Conservation (phyloP, 75 land plant species). For the Cryptomeria japonica region DNA sequence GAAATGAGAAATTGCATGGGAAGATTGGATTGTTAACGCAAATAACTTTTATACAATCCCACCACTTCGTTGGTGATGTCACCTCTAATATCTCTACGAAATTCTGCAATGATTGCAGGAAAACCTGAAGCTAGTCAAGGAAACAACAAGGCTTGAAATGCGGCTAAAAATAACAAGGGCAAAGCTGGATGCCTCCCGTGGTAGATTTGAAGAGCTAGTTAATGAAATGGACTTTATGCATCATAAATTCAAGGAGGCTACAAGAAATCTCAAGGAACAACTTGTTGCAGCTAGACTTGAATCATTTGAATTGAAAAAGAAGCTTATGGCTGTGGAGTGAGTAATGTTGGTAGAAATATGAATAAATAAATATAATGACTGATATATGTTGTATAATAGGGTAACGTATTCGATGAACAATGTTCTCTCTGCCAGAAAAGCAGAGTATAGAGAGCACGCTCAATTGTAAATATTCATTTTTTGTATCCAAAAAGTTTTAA, state of each 20-base stretch:
- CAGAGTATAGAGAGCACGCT: too few species aligned
- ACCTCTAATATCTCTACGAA: neutral
- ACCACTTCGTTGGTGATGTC: neutral
- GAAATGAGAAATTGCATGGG: neutral
- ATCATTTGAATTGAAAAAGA: conserved; percentile 37
- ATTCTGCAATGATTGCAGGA: conserved; percentile 18
- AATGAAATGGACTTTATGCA: conserved; percentile 40
- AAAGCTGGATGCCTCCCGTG: conserved; percentile 41
- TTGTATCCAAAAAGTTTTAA: too few species aligned
- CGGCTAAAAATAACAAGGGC: conserved; percentile 34
- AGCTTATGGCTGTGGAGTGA: conserved; percentile 13
- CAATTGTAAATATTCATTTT: too few species aligned
- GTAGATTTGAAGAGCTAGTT: conserved; percentile 30
- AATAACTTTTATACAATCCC: neutral
- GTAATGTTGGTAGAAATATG: neutral
- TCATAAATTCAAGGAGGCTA: conserved; percentile 35
- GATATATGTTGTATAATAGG: neutral
- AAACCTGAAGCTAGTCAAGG: conserved; percentile 19
- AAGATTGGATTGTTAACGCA: neutral
- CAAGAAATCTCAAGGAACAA: conserved; percentile 30
- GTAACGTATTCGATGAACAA: neutral
- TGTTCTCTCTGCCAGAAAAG: neutral
- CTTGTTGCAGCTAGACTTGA: conserved; percentile 29
- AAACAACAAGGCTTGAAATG: conserved; percentile 46
- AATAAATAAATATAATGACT: neutral